Evolutionary conservation across 495 filamentous ascomycete genomes (phyloP), one percentile per base, ranked within the genome.

Genomic region (Delitschia confertaspora): DNA sequence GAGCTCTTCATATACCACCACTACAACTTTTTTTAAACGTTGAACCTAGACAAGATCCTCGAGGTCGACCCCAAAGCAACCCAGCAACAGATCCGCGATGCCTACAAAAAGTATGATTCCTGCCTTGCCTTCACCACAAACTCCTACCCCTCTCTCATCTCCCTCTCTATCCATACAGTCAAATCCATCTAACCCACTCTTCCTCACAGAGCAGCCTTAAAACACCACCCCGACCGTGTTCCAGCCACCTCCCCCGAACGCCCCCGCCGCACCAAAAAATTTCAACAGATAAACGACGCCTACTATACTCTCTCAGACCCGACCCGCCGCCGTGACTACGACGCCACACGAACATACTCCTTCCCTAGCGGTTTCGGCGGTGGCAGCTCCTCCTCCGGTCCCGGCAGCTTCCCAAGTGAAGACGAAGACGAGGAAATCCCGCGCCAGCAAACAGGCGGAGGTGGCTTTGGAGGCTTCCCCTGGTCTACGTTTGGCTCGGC

Each of bases 251-350:
- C 86, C 17, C 83, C 89, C 38, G 87, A 95, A 51, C 82, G 88
- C 40, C 56, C 76, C n/a, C 65, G 70, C 2, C 80, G 89, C 49
- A 98, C 91, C 5, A 79, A 80, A 53, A 82, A 82, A 61, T 98
- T 98, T 69, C 91, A 98, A 62, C 76, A 85, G 46, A 83, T 98
- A 56, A 98, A 95, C 68, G 91, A 96, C 63, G 91, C 91, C 56
- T 98, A 98, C 71, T 98, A 88, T 61, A 93, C 88, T 17, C 82
- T 98, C 29, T 88, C 82, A 0, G 88, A 98, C 59, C 56, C 79
- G 3, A 51, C 65, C 5, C 78, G 93, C 1, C 81, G 91, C n/a
- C 74, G 78, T 25, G 85, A 95, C 42, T 98, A 96, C 66, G 89
- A 98, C 59, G 69, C 76, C 32, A 74, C 81, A 29, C 80, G 86